Evolutionary conservation across 2,329 filamentous ascomycete species (phyloP).

Genomic region (Nemania abortiva): DNA sequence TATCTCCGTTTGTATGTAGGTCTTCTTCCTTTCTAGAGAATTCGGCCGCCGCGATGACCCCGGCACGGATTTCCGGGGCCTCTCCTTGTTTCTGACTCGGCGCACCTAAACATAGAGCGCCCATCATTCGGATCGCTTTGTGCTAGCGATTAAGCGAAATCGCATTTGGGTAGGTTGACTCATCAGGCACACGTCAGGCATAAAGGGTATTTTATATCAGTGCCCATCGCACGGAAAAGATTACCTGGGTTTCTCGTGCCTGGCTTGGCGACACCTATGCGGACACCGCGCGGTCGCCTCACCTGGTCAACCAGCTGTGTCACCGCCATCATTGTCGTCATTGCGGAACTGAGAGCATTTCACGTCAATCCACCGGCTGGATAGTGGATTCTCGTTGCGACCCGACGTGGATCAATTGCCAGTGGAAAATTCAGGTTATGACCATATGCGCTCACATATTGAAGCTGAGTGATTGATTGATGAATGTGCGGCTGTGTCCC

Average conservation of each 20-base stretch:
- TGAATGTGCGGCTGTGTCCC: background rate
- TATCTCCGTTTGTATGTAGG: background rate
- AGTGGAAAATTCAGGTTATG: background rate
- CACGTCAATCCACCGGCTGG: background rate
- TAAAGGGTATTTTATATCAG: conserved; percentile 12
- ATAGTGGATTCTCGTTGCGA: background rate
- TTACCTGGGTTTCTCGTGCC: conserved; percentile 3
- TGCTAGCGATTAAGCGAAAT: background rate
- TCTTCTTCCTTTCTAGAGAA: background rate
- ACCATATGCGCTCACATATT: background rate
- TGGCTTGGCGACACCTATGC: background rate
- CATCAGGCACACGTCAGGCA: conserved; percentile 10
- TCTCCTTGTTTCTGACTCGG: conserved; percentile 7
- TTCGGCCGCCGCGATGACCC: conserved; percentile 13
- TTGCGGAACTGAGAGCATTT: background rate
- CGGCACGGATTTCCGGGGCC: conserved; percentile 10
- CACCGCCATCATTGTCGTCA: background rate
- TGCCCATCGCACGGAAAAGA: conserved; percentile 6
- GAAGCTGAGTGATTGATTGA: background rate
- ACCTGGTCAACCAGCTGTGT: background rate
- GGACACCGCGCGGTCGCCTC: background rate
- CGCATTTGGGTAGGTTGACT: conserved; percentile 11
- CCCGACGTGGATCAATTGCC: background rate
- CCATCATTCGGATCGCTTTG: background rate
- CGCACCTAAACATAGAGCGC: conserved; percentile 2